Evolutionary conservation across 2,329 filamentous ascomycete species (phyloP).

Genomic region (Neonectria sp.): DNA sequence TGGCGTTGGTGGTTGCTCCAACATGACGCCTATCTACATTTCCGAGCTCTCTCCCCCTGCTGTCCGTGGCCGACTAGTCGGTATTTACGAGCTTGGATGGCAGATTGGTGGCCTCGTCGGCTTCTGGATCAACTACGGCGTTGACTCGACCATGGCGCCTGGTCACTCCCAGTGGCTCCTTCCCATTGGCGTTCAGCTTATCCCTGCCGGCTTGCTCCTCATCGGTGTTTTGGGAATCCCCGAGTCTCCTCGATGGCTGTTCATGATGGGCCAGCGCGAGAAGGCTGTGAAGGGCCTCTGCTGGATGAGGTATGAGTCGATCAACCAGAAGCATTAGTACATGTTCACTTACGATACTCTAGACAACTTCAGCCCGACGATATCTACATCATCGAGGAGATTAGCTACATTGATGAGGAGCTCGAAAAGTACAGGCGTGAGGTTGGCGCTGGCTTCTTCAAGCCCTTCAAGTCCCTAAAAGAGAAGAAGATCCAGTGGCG

Average conservation of each 20-base stretch:
- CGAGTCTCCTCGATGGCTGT: slow-evolving; percentile 80
- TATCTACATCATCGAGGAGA: slow-evolving; percentile 80
- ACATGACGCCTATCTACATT: slow-evolving; percentile 75
- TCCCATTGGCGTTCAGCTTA: slow-evolving; percentile 77
- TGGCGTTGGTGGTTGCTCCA: slow-evolving; percentile 74
- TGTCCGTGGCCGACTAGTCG: slow-evolving; percentile 75
- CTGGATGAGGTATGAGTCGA: slow-evolving; percentile 79
- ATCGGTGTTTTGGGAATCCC: slow-evolving; percentile 71
- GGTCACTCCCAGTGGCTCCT: slow-evolving; percentile 73
- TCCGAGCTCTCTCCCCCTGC: slow-evolving; percentile 73
- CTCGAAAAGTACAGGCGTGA: slow-evolving; percentile 76
- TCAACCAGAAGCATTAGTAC: no score
- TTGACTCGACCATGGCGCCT: slow-evolving; percentile 76
- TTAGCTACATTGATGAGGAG: slow-evolving; percentile 78
- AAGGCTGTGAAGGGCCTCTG: slow-evolving; percentile 71
- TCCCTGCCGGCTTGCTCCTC: slow-evolving; percentile 75
- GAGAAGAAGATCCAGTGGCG: slow-evolving; percentile 75
- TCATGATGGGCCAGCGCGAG: slow-evolving; percentile 72
- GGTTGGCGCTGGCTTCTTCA: slow-evolving; percentile 83
- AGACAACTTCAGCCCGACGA: slow-evolving; percentile 66
- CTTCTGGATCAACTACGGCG: no score
- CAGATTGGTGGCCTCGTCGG: slow-evolving; percentile 75
- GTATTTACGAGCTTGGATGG: slow-evolving; percentile 77
- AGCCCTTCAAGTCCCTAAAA: slow-evolving; percentile 74
- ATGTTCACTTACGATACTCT: no score